Percentiles rank a stretch among this genome's conserved stretches.
Conservation (phyloP, 192 early-diverging fungal genomes). For the Mortierella hygrophila region DNA sequence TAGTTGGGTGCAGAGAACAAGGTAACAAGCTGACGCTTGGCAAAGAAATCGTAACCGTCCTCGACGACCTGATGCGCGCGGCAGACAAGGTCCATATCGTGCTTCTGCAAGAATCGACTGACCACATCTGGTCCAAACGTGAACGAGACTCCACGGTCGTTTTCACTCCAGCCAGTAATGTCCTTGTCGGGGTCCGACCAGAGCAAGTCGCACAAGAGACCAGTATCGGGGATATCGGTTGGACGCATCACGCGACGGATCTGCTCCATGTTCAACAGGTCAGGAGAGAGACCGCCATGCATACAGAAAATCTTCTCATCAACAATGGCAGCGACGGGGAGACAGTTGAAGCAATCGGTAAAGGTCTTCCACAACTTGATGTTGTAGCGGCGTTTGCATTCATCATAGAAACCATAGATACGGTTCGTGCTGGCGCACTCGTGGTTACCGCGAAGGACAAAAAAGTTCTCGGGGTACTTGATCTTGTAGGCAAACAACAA, state of each 20-base stretch:
- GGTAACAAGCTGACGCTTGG: slow-evolving; percentile 95
- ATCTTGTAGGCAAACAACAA: slow-evolving; percentile 98
- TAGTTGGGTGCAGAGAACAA: slow-evolving; percentile 98
- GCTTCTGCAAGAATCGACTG: slow-evolving; percentile 92
- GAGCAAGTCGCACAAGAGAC: slow-evolving; percentile 91
- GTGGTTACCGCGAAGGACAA: slow-evolving; percentile 98
- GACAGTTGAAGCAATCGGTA: slow-evolving; percentile 98
- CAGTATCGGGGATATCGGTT: slow-evolving; percentile 99
- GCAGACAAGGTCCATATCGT: slow-evolving; percentile 98
- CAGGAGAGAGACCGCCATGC: slow-evolving; percentile 98
- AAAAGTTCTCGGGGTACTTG: slow-evolving; percentile 99
- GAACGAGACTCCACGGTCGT: slow-evolving; percentile 96
- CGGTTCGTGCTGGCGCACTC: slow-evolving; percentile 97
- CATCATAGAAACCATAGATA: slow-evolving; percentile 99
- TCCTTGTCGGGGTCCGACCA: slow-evolving; percentile 99
- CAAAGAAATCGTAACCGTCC: slow-evolving; percentile 99
- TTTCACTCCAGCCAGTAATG: slow-evolving; percentile 96
- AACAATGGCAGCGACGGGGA: slow-evolving; percentile 97
- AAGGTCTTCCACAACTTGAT: slow-evolving; percentile 99
- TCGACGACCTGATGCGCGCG: slow-evolving; percentile 99
- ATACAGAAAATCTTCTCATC: slow-evolving; percentile 99
- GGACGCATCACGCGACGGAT: slow-evolving; percentile 97
- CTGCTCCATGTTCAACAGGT: slow-evolving; percentile 98
- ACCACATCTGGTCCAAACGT: slow-evolving; percentile 98
- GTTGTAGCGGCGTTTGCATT: slow-evolving; percentile 98